Conservation (phyloP, 371 early-diverging fungal genomes). For the Mucor circinelloides region DNA sequence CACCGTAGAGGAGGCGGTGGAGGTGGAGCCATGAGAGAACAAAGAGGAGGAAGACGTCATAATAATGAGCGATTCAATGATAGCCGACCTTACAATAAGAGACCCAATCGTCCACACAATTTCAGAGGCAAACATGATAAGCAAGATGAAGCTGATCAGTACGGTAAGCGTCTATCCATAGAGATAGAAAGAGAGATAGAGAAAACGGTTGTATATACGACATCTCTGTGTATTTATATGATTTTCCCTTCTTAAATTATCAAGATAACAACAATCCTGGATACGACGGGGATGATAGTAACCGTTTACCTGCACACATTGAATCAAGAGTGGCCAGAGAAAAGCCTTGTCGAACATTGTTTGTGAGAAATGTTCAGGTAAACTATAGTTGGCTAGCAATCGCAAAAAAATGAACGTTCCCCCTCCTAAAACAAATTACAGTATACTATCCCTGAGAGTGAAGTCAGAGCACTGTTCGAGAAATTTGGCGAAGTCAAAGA, state of each 20-base stretch:
- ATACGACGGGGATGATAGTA: constrained; percentile 23
- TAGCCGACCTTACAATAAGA: constrained; percentile 26
- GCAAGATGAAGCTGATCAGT: constrained; percentile 11
- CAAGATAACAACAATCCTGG: not conserved
- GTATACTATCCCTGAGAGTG: constrained; percentile 41
- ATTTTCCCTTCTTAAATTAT: not conserved
- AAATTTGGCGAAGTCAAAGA: constrained; percentile 56
- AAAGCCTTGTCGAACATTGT: constrained; percentile 56
- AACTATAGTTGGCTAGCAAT: not conserved
- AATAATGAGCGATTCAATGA: constrained; percentile 24
- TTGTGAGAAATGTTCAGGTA: constrained; percentile 63
- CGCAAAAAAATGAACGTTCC: no score
- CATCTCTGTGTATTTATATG: not conserved
- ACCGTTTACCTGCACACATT: constrained; percentile 38
- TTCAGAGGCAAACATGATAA: constrained; percentile 17
- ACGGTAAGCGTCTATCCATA: constrained; percentile 23
- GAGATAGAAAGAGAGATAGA: no score
- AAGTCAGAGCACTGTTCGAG: constrained; percentile 45
- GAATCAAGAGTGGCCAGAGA: constrained; percentile 51
- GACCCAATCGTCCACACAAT: constrained; percentile 6
- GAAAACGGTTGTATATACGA: no score
- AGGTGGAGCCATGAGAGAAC: constrained; percentile 33
- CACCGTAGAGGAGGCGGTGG: constrained; percentile 17
- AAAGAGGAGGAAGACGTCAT: constrained; percentile 18
- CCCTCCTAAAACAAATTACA: no score